These are phyloP conservation scores for Plectosphaerella plurivora DNA, from an alignment of 2,329 filamentous ascomycete genomes.

Conservation along the genomic window DNA sequence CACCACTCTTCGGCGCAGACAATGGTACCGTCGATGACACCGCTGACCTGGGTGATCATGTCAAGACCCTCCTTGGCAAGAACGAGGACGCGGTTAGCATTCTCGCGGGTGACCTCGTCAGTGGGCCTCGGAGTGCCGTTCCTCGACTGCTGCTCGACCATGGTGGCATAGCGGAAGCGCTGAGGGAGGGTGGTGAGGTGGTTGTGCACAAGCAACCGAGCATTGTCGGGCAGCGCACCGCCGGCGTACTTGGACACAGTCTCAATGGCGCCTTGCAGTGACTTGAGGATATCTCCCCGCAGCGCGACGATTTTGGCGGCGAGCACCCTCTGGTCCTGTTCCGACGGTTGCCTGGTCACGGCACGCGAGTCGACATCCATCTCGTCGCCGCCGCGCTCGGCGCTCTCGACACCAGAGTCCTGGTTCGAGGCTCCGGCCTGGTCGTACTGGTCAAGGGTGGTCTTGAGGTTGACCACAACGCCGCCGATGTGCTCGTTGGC, in stretches of 20 bases:
- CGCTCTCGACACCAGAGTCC: conserved; percentile 1
- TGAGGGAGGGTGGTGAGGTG: conserved; percentile 83
- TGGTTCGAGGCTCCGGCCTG: conserved; percentile 22
- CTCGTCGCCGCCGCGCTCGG: conserved; percentile 14
- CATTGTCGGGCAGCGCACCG: conserved; percentile 87
- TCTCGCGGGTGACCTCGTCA: conserved; percentile 42
- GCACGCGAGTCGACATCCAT: conserved; percentile 16
- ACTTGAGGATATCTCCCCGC: conserved; percentile 69
- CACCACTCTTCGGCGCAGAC: conserved; percentile 91
- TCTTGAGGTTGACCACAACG: conserved; percentile 69
- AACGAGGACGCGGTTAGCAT: conserved; percentile 74
- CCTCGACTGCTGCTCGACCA: conserved; percentile 28
- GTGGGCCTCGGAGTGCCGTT: conserved; percentile 20
- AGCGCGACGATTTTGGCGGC: conserved; percentile 62
- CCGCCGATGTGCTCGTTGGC: conserved; percentile 78
- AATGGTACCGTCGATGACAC: conserved; percentile 84
- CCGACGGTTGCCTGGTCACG: conserved; percentile 8
- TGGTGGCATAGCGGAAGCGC: conserved; percentile 71
- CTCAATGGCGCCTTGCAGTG: conserved; percentile 75
- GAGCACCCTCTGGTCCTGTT: conserved; percentile 41
- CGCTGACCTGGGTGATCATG: conserved; percentile 89
- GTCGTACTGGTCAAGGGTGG: conserved; percentile 78
- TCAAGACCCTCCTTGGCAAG: conserved; percentile 88
- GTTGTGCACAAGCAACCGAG: conserved; percentile 72
- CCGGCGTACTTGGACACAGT: conserved; percentile 87